Conservation (phyloP, 1,139 yeast species). For the Suhomyces taliae region DNA sequence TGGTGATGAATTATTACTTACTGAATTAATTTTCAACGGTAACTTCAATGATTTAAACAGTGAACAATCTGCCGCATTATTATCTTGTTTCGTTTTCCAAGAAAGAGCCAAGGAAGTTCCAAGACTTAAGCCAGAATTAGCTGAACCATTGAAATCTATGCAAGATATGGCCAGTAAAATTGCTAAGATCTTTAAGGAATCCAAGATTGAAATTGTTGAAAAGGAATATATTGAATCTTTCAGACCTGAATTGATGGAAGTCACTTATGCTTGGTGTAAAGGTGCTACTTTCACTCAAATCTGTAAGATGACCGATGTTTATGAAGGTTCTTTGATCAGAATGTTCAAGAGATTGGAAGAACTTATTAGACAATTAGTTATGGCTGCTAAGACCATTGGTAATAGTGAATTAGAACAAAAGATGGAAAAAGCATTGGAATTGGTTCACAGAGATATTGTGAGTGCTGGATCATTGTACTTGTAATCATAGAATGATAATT, state of each 20-base stretch:
- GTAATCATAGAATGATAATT: constrained; percentile 19
- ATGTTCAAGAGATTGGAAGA: constrained; percentile 94
- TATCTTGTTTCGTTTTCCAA: constrained; percentile 95
- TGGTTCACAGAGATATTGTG: constrained; percentile 94
- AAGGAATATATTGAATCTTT: constrained; percentile 90
- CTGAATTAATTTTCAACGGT: constrained; percentile 94
- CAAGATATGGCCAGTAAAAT: constrained; percentile 88
- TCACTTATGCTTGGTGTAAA: constrained; percentile 93
- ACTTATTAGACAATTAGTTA: constrained; percentile 81
- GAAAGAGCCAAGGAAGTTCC: constrained; percentile 92
- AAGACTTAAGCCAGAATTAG: constrained; percentile 78
- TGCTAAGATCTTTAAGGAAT: constrained; percentile 85
- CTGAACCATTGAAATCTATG: constrained; percentile 84
- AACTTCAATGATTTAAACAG: constrained; percentile 83
- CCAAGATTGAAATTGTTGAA: constrained; percentile 84
- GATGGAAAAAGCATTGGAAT: constrained; percentile 80
- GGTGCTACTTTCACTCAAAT: constrained; percentile 96
- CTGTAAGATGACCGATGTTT: constrained; percentile 98
- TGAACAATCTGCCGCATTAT: constrained; percentile 87
- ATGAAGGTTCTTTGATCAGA: constrained; percentile 93
- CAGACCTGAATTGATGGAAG: constrained; percentile 94
- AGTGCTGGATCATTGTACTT: constrained; percentile 93
- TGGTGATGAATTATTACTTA: constrained; percentile 86
- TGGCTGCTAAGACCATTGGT: constrained; percentile 92
- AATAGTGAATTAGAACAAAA: constrained; percentile 81